Conservation (phyloP, 2,329 filamentous ascomycete genomes). For the Nannizziopsis barbatae region DNA sequence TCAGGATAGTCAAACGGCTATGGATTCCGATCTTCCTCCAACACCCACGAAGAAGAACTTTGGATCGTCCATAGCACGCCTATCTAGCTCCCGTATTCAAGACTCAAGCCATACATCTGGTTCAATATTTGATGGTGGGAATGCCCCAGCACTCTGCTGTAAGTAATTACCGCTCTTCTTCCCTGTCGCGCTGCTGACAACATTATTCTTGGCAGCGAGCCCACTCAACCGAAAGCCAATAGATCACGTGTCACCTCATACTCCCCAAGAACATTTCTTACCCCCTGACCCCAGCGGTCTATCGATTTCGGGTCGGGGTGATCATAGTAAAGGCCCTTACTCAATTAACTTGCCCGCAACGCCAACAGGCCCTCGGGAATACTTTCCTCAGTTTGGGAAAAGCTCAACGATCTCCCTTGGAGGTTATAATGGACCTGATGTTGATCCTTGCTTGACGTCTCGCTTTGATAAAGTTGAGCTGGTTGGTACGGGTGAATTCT, state of each 20-base stretch:
- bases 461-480: slow-evolving; percentile 73
- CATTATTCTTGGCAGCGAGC: slow-evolving; percentile 45
- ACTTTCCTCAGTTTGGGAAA: slow-evolving; percentile 47
- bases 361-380: slow-evolving; percentile 57
- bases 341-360: slow-evolving; percentile 58
- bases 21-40: slow-evolving; percentile 69
- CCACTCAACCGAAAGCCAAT: slow-evolving; percentile 47
- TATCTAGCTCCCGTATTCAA: slow-evolving; percentile 14
- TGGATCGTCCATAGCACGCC: slow-evolving; percentile 22
- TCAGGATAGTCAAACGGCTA: slow-evolving; percentile 46
- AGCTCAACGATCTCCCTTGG: slow-evolving; percentile 59
- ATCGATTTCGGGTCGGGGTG: slow-evolving; percentile 60
- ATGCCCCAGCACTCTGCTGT: slow-evolving; percentile 24
- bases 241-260: slow-evolving; percentile 54
- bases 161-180: slow-evolving; percentile 19
- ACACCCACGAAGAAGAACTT: slow-evolving; percentile 68
- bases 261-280: slow-evolving; percentile 62
- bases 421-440: slow-evolving; percentile 56
- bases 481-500: slow-evolving; percentile 84
- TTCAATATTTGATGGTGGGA: slow-evolving; percentile 19
- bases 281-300: slow-evolving; percentile 72
- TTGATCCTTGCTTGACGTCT: slow-evolving; percentile 61
- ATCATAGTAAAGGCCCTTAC: slow-evolving; percentile 35
- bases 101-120: slow-evolving; percentile 15
- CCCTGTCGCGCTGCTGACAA: too few relatives aligned